A percentile compares a stretch with the other conserved stretches of the same genome.
Evolutionary conservation across 768 basidiomycete species (phyloP).

Genomic region (Phylloporus arenicola): DNA sequence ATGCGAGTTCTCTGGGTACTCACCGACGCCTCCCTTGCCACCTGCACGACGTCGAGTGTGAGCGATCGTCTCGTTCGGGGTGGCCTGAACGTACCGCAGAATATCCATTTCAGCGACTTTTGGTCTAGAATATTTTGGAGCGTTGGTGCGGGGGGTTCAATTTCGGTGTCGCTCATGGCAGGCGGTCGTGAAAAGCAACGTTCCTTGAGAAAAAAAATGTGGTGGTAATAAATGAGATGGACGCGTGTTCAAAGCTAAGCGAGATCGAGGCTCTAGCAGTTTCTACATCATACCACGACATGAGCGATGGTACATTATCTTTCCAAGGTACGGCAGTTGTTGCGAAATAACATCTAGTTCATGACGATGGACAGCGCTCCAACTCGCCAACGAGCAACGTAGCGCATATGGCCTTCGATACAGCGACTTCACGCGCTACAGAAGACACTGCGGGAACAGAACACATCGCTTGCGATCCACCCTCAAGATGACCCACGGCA

Average conservation of each 20-base stretch:
- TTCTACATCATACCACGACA: slow-evolving; percentile 16
- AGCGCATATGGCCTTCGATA: slow-evolving; percentile 88
- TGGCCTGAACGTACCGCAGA: slow-evolving; percentile 67
- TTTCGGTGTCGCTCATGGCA: slow-evolving; percentile 33
- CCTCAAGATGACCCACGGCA: slow-evolving; percentile 82
- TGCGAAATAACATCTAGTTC: neutral
- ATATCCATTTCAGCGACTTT: slow-evolving; percentile 94
- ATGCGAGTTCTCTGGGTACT: slow-evolving; percentile 26
- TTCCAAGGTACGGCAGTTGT: slow-evolving; percentile 37
- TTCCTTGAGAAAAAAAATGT: slow-evolving; percentile 1
- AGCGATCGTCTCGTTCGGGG: slow-evolving; percentile 12
- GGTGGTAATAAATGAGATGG: slow-evolving; percentile 6
- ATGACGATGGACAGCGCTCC: slow-evolving; percentile 53
- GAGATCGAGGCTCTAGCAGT: slow-evolving; percentile 3
- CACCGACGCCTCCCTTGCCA: slow-evolving; percentile 98
- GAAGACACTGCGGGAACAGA: slow-evolving; percentile 89
- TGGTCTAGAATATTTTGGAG: slow-evolving; percentile 96
- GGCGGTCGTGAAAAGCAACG: slow-evolving; percentile 7
- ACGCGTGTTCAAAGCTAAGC: slow-evolving; percentile 21
- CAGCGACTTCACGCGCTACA: slow-evolving; percentile 84
- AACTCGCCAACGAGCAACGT: slow-evolving; percentile 82
- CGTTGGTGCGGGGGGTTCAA: slow-evolving; percentile 67
- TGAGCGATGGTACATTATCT: slow-evolving; percentile 26
- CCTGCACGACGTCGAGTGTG: slow-evolving; percentile 42
- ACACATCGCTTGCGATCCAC: slow-evolving; percentile 83